phyloP scores from a whole-genome alignment of 768 basidiomycete genomes.

The Pulveroboletus sp. region DNA sequence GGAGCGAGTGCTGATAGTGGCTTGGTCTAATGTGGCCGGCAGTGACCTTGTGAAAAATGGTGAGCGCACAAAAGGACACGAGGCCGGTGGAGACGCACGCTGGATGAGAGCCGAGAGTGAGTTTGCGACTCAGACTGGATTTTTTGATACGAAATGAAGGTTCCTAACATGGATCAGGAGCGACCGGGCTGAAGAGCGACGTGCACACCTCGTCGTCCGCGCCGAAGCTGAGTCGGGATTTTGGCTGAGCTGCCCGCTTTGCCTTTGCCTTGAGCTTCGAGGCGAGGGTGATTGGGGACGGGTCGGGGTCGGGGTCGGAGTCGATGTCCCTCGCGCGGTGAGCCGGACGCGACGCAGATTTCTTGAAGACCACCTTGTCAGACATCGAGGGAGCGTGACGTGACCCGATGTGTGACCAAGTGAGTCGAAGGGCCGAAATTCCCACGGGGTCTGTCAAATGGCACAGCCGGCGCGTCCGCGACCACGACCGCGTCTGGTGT shows the following conservation, averaged over 20 bases:
- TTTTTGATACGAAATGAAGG: constrained; percentile 81
- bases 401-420: constrained; percentile 23
- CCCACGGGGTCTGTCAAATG: constrained; percentile 31
- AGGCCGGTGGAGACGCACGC: constrained; percentile 35
- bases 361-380: constrained; percentile 41
- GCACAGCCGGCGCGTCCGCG: constrained; percentile 36
- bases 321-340: constrained; percentile 40
- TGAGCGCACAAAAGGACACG: constrained; percentile 5
- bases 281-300: constrained; percentile 51
- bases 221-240: constrained; percentile 77
- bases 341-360: constrained; percentile 38
- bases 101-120: constrained; percentile 55
- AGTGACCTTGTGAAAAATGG: constrained; percentile 31
- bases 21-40: constrained; percentile 52
- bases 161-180: constrained; percentile 43
- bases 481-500: constrained; percentile 52
- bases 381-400: constrained; percentile 22
- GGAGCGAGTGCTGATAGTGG: constrained; percentile 43
- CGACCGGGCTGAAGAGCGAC: constrained; percentile 7
- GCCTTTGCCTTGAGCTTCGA: constrained; percentile 69
- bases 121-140: constrained; percentile 68
- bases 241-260: constrained; percentile 63
- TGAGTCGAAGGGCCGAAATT: constrained; percentile 9
- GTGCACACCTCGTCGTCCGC: constrained; percentile 59
- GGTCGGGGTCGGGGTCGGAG: constrained; percentile 29